Conservation (phyloP, 352 stramenopile species). For the Pelagophyceae sp. region DNA sequence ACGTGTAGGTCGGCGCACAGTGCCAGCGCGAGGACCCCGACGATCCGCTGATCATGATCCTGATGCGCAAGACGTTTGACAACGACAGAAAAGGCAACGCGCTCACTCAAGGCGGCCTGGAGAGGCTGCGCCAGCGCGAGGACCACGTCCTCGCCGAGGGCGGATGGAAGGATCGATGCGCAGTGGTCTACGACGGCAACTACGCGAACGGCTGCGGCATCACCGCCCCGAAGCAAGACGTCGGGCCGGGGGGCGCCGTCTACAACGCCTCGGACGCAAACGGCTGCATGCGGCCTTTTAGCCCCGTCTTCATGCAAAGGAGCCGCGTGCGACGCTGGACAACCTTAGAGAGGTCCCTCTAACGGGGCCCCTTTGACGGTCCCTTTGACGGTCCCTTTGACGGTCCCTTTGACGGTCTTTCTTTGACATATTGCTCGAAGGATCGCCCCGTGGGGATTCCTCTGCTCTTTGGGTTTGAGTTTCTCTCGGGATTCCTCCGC, state of each 20-base stretch:
- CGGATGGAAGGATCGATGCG: slow-evolving; percentile 15
- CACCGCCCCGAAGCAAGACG: slow-evolving; percentile 3
- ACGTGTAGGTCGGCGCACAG: too few species aligned
- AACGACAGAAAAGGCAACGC: slow-evolving; percentile 12
- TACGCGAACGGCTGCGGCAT: background rate
- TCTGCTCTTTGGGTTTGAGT: too few species aligned
- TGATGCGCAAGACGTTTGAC: slow-evolving; percentile 21
- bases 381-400: too few species aligned
- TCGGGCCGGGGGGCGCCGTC: background rate
- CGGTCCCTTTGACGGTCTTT: too few species aligned
- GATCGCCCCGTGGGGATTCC: too few species aligned
- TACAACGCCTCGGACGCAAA: slow-evolving; percentile 17
- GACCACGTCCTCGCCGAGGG: slow-evolving; percentile 6
- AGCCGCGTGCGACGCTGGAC: too few species aligned
- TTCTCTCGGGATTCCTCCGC: too few species aligned
- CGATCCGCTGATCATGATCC: background rate
- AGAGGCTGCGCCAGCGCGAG: slow-evolving; percentile 1
- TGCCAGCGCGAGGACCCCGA: slow-evolving; percentile 6
- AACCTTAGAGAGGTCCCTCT: too few species aligned
- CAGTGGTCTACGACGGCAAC: background rate
- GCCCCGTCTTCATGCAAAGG: too few species aligned
- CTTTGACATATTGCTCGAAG: too few species aligned
- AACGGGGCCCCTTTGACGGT: too few species aligned
- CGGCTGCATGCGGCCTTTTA: slow-evolving; percentile 22
- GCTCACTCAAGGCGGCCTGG: slow-evolving; percentile 15